Evolutionary conservation across 768 basidiomycete genomes (phyloP).

Genomic region (Polyporus arcularius): DNA sequence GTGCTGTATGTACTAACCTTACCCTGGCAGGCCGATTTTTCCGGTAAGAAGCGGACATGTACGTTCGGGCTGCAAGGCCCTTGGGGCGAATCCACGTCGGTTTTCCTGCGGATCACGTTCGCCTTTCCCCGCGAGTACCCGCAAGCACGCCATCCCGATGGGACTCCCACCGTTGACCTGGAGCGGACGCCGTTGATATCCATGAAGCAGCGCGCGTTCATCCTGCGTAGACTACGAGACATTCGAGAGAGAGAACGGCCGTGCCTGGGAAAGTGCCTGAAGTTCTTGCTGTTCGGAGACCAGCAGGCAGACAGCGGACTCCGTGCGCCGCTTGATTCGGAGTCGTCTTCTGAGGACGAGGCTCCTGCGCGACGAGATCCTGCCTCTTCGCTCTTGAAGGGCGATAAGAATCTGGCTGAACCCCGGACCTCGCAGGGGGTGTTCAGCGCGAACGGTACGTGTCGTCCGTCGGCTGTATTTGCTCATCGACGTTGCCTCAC

Average conservation of each 20-base stretch:
- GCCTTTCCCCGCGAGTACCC: conserved; percentile 87
- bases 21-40: conserved; percentile 57
- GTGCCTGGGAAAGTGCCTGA: conserved; percentile 81
- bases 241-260: conserved; percentile 76
- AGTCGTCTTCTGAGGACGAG: conserved; percentile 70
- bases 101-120: conserved; percentile 87
- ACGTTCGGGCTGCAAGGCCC: conserved; percentile 87
- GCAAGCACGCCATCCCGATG: conserved; percentile 56
- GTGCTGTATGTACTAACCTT: neutral
- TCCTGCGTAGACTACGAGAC: conserved; percentile 72
- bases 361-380: conserved; percentile 45
- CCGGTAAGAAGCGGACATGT: conserved; percentile 68
- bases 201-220: conserved; percentile 71
- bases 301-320: conserved; percentile 44
- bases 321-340: conserved; percentile 49
- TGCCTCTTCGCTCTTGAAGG: conserved; percentile 56
- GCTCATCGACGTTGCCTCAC: too few relatives aligned
- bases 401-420: conserved; percentile 79
- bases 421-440: conserved; percentile 85
- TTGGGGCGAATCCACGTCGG: conserved; percentile 85
- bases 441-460: conserved; percentile 84
- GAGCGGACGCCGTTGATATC: conserved; percentile 84
- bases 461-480: too few relatives aligned
- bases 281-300: conserved; percentile 74
- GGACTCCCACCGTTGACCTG: conserved; percentile 75